Evolutionary conservation across 2,329 filamentous ascomycete species (phyloP), one percentile per base, ranked within the genome.

Genomic region (Cladosporium sphaerospermum): DNA sequence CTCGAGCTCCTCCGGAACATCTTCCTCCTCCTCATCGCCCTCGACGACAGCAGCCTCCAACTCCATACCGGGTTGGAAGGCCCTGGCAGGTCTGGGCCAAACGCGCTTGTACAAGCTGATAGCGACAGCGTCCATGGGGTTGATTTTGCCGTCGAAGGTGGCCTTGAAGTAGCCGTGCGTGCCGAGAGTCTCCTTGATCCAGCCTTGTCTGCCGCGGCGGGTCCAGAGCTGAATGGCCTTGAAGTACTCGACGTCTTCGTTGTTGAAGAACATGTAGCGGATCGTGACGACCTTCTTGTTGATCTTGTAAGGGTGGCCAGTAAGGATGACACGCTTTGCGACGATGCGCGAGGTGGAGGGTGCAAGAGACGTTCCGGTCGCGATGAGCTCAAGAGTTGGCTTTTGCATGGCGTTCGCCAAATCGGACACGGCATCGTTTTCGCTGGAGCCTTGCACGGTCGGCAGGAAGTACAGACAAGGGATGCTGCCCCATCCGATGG

Each of bases 151-250:
- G 69, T 99, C 95, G 74, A 99, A 99, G 2, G 87, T 96, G 10
- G 93, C 93, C 78, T 99, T 99, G 81, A 97, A 97, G 75, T 99
- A 99, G n/a, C 93, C 93, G 71, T 99, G 93, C 34, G 93, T 99
- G 63, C 93, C 93, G 46, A 99, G 74, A 54, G 86, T 81, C 76
- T 99, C 93, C 77, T 96, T 96, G 76, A 99, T 83, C 69, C 85
- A 96, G 8, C 93, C 93, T 61, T 83, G 88, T 57, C 93, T 79
- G 6, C 93, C 93, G 31, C 92, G 76, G 74, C 83, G 88, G 4
- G 93, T 99, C 91, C 92, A 99, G 58, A 99, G 73, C 56, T 93
- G 92, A 67, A 99, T 71, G 1, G 92, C 92, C 76, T 96, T 95
- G 81, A 97, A 99, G 91, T 93, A 99, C 61, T 88, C 83, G 32